These are phyloP conservation scores for Combretum micranthum DNA, from an alignment of 345 rosid species.

Conservation along the genomic window DNA sequence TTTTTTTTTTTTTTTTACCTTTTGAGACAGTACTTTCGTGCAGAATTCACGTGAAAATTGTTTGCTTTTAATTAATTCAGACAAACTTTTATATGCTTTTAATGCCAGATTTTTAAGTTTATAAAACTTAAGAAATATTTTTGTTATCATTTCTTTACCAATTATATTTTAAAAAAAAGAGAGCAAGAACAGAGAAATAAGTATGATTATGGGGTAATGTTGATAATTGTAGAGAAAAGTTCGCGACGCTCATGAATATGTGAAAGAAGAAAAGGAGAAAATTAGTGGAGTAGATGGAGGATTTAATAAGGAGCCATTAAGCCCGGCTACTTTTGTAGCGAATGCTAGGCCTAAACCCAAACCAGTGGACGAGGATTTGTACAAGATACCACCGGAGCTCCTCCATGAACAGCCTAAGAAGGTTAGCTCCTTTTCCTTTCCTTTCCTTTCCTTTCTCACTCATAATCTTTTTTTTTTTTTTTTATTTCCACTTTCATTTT, in stretches of 20 bases:
- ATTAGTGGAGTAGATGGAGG: slow-evolving; percentile 22
- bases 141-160: too few relatives aligned
- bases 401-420: slow-evolving; percentile 54
- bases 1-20: too few relatives aligned
- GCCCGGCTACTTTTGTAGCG: slow-evolving; percentile 16
- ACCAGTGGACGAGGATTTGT: slow-evolving; percentile 88
- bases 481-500: not conserved
- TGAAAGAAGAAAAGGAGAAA: slow-evolving; percentile 23
- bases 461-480: slow-evolving; percentile 2
- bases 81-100: too few relatives aligned
- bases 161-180: too few relatives aligned
- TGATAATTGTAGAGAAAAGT: not conserved
- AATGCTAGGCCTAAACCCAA: slow-evolving; percentile 47
- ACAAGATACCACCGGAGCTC: slow-evolving; percentile 71
- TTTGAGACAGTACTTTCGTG: too few relatives aligned
- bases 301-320: slow-evolving; percentile 19
- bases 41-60: too few relatives aligned
- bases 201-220: not conserved
- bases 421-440: slow-evolving; percentile 16
- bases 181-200: not conserved
- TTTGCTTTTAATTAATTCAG: too few relatives aligned
- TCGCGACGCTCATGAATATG: too few relatives aligned
- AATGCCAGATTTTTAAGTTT: too few relatives aligned
- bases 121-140: too few relatives aligned
- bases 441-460: too few relatives aligned